phyloP scores from a whole-genome alignment of 305 asterid genomes.

The Ajuga reptans region DNA sequence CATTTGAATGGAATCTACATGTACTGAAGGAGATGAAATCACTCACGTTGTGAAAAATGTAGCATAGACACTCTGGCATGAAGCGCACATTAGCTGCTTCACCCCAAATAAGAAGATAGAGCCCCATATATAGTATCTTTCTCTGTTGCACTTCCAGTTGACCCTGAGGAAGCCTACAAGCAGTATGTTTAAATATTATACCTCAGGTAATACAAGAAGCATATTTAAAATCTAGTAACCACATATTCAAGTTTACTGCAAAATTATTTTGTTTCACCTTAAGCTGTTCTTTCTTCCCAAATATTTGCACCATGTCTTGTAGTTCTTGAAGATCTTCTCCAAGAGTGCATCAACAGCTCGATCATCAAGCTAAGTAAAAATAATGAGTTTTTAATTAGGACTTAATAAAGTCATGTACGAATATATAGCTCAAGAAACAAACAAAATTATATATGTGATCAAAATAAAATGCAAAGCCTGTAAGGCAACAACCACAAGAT shows the following conservation, averaged over 20 bases:
- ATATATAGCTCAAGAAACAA: slow-evolving; percentile 5
- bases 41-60: slow-evolving; percentile 94
- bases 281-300: slow-evolving; percentile 92
- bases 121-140: slow-evolving; percentile 91
- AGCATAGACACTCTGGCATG: slow-evolving; percentile 99
- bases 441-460: not conserved
- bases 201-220: slow-evolving; percentile 15
- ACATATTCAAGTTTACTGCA: slow-evolving; percentile 5
- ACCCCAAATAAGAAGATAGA: slow-evolving; percentile 98
- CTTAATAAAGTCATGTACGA: slow-evolving; percentile 1
- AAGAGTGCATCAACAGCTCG: slow-evolving; percentile 91
- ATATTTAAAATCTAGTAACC: not conserved
- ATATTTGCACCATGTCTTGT: slow-evolving; percentile 96
- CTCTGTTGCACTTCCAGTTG: slow-evolving; percentile 82
- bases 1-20: slow-evolving; percentile 1
- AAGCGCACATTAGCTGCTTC: slow-evolving; percentile 96
- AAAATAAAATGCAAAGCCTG: slow-evolving; percentile 11
- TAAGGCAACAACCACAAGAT: slow-evolving; percentile 1
- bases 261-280: slow-evolving; percentile 43
- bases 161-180: slow-evolving; percentile 82
- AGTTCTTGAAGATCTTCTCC: slow-evolving; percentile 92
- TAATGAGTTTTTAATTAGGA: slow-evolving; percentile 12
- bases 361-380: slow-evolving; percentile 68
- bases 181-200: slow-evolving; percentile 11
- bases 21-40: slow-evolving; percentile 22